Percentiles rank a stretch among this genome's conserved stretches.
Evolutionary conservation across 805 yeast species (phyloP).

Genomic region (Maudiozyma bulderi): DNA sequence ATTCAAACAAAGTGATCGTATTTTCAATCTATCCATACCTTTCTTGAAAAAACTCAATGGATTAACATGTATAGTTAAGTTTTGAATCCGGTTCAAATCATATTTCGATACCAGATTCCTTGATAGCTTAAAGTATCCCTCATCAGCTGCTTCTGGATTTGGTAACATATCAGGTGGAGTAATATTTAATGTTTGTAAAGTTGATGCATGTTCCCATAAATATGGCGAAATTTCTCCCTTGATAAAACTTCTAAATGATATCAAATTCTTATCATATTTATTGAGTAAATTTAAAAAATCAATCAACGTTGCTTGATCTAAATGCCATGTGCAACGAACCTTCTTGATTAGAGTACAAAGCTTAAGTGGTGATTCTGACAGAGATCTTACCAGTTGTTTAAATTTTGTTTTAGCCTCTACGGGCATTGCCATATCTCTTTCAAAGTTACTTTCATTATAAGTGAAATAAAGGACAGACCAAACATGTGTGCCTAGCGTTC

Average conservation of each 20-base stretch:
- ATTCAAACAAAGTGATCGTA: slow-evolving; percentile 18
- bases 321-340: slow-evolving; percentile 27
- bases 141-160: slow-evolving; percentile 7
- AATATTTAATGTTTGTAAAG: slow-evolving; percentile 16
- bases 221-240: slow-evolving; percentile 10
- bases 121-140: slow-evolving; percentile 9
- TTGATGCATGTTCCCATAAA: slow-evolving; percentile 8
- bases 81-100: slow-evolving; percentile 14
- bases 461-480: slow-evolving; percentile 23
- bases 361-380: slow-evolving; percentile 9
- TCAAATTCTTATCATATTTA: slow-evolving; percentile 12
- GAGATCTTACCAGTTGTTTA: slow-evolving; percentile 13
- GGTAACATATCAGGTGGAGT: slow-evolving; percentile 23
- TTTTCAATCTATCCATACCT: slow-evolving; percentile 12
- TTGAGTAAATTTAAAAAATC: slow-evolving; percentile 12
- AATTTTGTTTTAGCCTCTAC: slow-evolving; percentile 11
- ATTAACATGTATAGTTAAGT: slow-evolving; percentile 21
- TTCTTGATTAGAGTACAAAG: slow-evolving; percentile 16
- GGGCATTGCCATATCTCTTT: not conserved
- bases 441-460: slow-evolving; percentile 3
- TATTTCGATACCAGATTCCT: slow-evolving; percentile 8
- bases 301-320: slow-evolving; percentile 11
- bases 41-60: slow-evolving; percentile 18
- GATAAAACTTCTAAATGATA: slow-evolving; percentile 19
- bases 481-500: slow-evolving; percentile 14